Evolutionary conservation across 257 asterid species (phyloP).

Genomic region (Solanum sejunctum): DNA sequence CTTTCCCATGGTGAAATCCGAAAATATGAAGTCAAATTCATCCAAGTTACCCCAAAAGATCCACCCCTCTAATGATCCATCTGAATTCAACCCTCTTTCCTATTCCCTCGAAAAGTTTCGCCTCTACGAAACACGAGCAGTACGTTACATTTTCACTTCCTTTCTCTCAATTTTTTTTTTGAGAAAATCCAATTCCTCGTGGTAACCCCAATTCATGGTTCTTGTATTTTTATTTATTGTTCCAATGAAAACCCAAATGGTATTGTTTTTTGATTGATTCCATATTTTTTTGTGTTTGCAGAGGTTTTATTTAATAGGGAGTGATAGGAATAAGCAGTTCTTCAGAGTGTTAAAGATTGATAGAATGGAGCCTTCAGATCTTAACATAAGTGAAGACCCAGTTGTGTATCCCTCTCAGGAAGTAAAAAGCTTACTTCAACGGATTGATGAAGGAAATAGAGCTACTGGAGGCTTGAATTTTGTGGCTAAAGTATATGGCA

Average conservation of each 20-base stretch:
- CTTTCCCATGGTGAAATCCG: slow-evolving; percentile 45
- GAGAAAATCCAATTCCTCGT: background rate
- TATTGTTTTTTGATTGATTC: slow-evolving; percentile 15
- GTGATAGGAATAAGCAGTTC: slow-evolving; percentile 75
- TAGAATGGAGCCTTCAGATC: slow-evolving; percentile 92
- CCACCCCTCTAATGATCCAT: slow-evolving; percentile 32
- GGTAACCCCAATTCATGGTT: background rate
- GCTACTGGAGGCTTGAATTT: slow-evolving; percentile 91
- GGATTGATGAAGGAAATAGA: slow-evolving; percentile 94
- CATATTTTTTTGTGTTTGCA: slow-evolving; percentile 8
- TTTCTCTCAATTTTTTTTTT: background rate
- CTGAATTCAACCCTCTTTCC: slow-evolving; percentile 51
- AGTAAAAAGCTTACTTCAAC: slow-evolving; percentile 81
- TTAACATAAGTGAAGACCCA: slow-evolving; percentile 93
- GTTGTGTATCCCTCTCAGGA: slow-evolving; percentile 90
- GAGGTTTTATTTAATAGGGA: slow-evolving; percentile 95
- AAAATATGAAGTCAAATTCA: slow-evolving; percentile 44
- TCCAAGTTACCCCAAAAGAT: slow-evolving; percentile 37
- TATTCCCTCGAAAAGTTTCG: slow-evolving; percentile 94
- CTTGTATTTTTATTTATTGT: background rate
- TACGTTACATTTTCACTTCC: background rate
- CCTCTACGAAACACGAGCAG: slow-evolving; percentile 41
- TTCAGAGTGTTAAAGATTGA: slow-evolving; percentile 89
- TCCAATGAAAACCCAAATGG: slow-evolving; percentile 43
- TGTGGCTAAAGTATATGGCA: slow-evolving; percentile 95